These are phyloP conservation scores for Quercus phellos DNA, from an alignment of 331 rosid species.

Conservation along the genomic window DNA sequence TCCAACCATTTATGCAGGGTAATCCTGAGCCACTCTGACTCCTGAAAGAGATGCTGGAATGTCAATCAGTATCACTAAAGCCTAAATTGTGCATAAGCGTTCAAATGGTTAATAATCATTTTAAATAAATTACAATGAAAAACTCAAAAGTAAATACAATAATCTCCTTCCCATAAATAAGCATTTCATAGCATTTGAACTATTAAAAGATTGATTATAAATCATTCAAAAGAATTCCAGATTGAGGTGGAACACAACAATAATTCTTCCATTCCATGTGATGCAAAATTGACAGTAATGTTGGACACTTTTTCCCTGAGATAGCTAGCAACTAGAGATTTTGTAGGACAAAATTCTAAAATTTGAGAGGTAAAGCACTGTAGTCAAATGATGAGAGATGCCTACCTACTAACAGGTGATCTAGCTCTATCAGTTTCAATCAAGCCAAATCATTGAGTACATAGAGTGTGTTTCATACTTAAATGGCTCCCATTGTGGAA, in stretches of 20 bases:
- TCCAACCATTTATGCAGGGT: slow-evolving; percentile 85
- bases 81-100: not conserved
- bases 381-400: not conserved
- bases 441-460: not conserved
- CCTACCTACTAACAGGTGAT: not conserved
- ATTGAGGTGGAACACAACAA: not conserved
- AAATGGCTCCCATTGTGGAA: too few species aligned
- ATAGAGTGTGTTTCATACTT: not conserved
- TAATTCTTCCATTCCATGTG: not conserved
- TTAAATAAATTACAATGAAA: not conserved
- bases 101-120: not conserved
- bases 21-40: slow-evolving; percentile 90
- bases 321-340: not conserved
- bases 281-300: not conserved
- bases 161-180: not conserved
- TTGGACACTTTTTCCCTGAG: not conserved
- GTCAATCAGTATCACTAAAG: not conserved
- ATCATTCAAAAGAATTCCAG: not conserved
- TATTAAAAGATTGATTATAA: not conserved
- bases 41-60: slow-evolving; percentile 36
- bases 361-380: not conserved
- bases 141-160: not conserved
- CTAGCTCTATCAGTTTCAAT: not conserved
- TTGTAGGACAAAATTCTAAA: not conserved
- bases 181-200: not conserved